These are phyloP conservation scores for Hypholoma fasciculare DNA, from an alignment of 768 basidiomycete genomes.

Conservation along the genomic window DNA sequence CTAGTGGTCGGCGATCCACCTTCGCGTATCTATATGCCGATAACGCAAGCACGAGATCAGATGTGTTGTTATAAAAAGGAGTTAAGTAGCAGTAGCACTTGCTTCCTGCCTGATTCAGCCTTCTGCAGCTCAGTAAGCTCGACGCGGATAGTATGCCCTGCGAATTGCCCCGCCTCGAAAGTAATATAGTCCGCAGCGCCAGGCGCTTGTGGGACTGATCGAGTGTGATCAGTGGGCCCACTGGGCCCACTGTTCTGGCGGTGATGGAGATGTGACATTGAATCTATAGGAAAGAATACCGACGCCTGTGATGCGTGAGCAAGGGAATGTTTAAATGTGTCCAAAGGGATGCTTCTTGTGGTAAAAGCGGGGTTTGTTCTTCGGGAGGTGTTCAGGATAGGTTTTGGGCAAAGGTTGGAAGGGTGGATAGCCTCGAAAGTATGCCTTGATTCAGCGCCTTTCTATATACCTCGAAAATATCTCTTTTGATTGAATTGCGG, in stretches of 20 bases:
- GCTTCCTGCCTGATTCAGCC: conserved; percentile 70
- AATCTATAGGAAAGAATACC: conserved; percentile 24
- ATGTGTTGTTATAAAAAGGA: conserved; percentile 1
- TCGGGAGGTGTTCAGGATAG: neutral
- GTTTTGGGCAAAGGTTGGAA: neutral
- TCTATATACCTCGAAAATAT: conserved; percentile 5
- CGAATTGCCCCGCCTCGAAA: conserved; percentile 55
- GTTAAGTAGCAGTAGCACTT: conserved; percentile 16
- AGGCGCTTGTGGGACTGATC: conserved; percentile 17
- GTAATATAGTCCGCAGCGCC: conserved; percentile 40
- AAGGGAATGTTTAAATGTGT: conserved; percentile 9
- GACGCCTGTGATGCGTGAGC: neutral
- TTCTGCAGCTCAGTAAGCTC: conserved; percentile 65
- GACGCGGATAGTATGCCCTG: conserved; percentile 45
- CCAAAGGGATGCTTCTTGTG: conserved; percentile 8
- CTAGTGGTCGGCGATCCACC: conserved; percentile 66
- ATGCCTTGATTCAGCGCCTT: conserved; percentile 4
- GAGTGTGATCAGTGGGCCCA: conserved; percentile 23
- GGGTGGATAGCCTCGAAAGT: conserved; percentile 1
- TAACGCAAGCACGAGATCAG: conserved; percentile 5
- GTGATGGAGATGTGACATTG: conserved; percentile 27
- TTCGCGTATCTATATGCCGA: conserved; percentile 46
- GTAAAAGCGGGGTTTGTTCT: neutral
- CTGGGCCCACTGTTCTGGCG: conserved; percentile 29
- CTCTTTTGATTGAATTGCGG: neutral